Evolutionary conservation across 2,329 filamentous ascomycete species (phyloP), one percentile per base, ranked within the genome.

Genomic region (Ceratocystis colombiana): DNA sequence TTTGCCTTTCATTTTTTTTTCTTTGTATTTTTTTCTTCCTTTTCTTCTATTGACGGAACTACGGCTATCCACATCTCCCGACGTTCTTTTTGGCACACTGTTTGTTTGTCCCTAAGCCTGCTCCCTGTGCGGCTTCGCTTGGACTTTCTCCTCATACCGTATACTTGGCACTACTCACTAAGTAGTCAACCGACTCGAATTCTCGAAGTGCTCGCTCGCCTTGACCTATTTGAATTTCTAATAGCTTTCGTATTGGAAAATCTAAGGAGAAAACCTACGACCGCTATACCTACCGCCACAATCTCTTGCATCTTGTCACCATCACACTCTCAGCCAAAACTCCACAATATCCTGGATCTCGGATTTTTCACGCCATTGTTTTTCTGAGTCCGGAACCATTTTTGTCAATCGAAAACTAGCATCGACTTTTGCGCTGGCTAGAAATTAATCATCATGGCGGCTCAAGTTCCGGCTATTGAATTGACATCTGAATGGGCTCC

Each of bases 401-500:
- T 57, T 2, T 17, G 33, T 5, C 55, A 33, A 10, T 30, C 28
- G 28, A 20, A 22, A 37, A 33, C 28, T 7, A 59, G n/a, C 37
- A 37, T 20, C 15, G 8, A 25, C 33, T 25, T 25, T 15, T 17
- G 30, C 25, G n/a, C 50, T 12, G 30, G 2, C 46, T 28, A 45
- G n/a, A 45, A 64, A 33, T 44, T 20, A 30, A 28, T 20, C 33
- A 37, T 25, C 46, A 65, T 65, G 64, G 22, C 44, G 25, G 22
- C 64, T 37, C 66, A 50, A 17, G 55, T 59, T 57, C 66, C 66
- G 17, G 48, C 66, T 59, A 64, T 44, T 8, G 66, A 68, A 37
- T 46, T 68, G 22, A 68, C 64, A 30, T 68, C 66, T n/a, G 66
- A 68, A 20, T 68, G 66, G 66, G 66, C 66, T 59, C 66, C 66